These are phyloP conservation scores for Chiua virens DNA, from an alignment of 768 basidiomycete genomes.

Conservation along the genomic window DNA sequence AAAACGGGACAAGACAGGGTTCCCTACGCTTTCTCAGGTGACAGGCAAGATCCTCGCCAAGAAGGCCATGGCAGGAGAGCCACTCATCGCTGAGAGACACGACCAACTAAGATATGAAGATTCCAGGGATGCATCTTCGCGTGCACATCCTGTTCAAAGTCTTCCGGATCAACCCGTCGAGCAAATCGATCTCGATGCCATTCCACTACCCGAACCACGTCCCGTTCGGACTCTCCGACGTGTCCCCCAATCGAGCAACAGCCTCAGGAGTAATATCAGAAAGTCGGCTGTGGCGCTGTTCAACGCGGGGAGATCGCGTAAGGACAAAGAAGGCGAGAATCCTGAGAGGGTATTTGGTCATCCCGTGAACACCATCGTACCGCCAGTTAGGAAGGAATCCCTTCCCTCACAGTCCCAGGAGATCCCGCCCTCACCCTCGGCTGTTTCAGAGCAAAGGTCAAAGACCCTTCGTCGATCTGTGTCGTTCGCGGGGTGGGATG, in stretches of 20 bases:
- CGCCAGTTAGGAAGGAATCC: constrained; percentile 16
- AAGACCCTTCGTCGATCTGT: constrained; percentile 26
- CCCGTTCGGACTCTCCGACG: constrained; percentile 10
- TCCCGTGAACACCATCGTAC: constrained; percentile 4
- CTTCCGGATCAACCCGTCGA: background rate
- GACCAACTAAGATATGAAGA: constrained; percentile 4
- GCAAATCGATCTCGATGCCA: constrained; percentile 11
- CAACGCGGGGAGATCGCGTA: constrained; percentile 8
- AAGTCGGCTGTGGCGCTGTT: constrained; percentile 7
- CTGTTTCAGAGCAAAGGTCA: background rate
- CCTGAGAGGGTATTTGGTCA: constrained; percentile 18
- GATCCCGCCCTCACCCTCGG: background rate
- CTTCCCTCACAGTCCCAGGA: constrained; percentile 2
- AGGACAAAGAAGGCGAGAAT: background rate
- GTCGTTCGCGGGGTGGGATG: constrained; percentile 21
- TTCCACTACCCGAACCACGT: constrained; percentile 6
- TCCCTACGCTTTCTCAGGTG: constrained; percentile 22
- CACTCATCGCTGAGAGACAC: background rate
- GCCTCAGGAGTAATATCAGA: constrained; percentile 4
- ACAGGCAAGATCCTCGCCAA: constrained; percentile 9
- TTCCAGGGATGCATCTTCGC: background rate
- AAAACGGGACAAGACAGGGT: background rate
- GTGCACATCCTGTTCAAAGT: background rate
- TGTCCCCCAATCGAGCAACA: constrained; percentile 1
- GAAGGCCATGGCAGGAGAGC: constrained; percentile 1